Percentiles rank a stretch among this genome's conserved stretches.
These are phyloP conservation scores for Coprinellus aureogranulatus DNA, from an alignment of 768 basidiomycete species.

Conservation along the genomic window DNA sequence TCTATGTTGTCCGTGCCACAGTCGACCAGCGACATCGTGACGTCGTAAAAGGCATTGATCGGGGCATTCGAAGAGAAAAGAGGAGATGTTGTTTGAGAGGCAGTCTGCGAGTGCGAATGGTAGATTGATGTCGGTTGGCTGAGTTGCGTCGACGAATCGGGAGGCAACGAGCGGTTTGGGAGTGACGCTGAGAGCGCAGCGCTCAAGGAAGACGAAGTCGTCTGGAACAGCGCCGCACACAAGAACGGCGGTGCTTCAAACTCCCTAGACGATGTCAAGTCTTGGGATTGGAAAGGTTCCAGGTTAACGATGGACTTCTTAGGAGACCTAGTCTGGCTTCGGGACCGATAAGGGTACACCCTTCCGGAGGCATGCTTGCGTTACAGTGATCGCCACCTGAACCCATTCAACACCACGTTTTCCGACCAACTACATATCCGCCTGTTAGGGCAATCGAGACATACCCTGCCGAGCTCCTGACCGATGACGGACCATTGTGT, in stretches of 20 bases:
- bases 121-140: conserved; percentile 21
- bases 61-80: background rate
- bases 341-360: background rate
- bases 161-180: conserved; percentile 32
- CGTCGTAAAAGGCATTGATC: too few relatives aligned
- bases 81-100: conserved; percentile 8
- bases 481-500: conserved; percentile 76
- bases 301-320: too few relatives aligned
- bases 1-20: conserved; percentile 8
- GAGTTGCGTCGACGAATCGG: conserved; percentile 22
- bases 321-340: background rate
- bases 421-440: conserved; percentile 25
- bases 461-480: conserved; percentile 69
- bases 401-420: conserved; percentile 10
- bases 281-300: background rate
- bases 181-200: conserved; percentile 51
- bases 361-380: conserved; percentile 37
- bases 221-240: conserved; percentile 14
- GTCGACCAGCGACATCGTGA: too few relatives aligned
- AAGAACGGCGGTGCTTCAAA: background rate
- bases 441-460: conserved; percentile 85
- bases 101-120: conserved; percentile 13
- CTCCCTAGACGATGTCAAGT: background rate
- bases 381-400: conserved; percentile 69
- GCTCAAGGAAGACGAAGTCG: conserved; percentile 17